Evolutionary conservation across 345 rosid genomes (phyloP), one percentile per base, ranked within the genome.

Genomic region (Eutrema heterophyllum): DNA sequence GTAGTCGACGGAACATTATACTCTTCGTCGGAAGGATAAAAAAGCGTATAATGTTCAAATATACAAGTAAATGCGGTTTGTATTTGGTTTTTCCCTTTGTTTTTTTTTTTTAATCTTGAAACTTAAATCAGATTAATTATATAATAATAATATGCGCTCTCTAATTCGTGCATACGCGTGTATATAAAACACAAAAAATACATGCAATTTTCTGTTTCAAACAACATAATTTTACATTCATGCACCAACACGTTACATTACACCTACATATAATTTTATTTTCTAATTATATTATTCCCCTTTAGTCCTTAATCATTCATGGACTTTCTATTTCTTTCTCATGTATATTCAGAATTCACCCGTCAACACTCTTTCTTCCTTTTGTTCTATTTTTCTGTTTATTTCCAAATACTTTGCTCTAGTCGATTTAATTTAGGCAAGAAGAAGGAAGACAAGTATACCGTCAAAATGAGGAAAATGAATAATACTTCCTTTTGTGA

Each of bases 1-100:
- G 57, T 14, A 52, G 59, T 57, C 71, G 63, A 71, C 78, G 57
- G 83, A 51, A 65, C 73, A 50, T 33, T 57, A 1, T 33, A 55
- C 3, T 65, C 46, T 39, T 36, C 18, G 71, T 59, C 71, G 67
- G 70, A 46, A 38, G 14, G 26, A 68, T 24, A 0, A 30, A 40
- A 16, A 21, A n/a, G n/a, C n/a, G n/a, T n/a, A n/a, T n/a, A n/a
- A n/a, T n/a, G n/a, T n/a, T n/a, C n/a, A n/a, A n/a, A n/a, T n/a
- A n/a, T n/a, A n/a, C n/a, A n/a, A n/a, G n/a, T n/a, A n/a, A n/a
- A n/a, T n/a, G n/a, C n/a, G n/a, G n/a, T n/a, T n/a, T n/a, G n/a
- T n/a, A n/a, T n/a, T n/a, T n/a, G n/a, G n/a, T n/a, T n/a, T n/a
- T n/a, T n/a, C n/a, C n/a, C n/a, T n/a, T n/a, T n/a, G n/a, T n/a